Evolutionary conservation across 2,329 filamentous ascomycete genomes (phyloP), one percentile per base, ranked within the genome.

Genomic region (Neofusicoccum umdonicola): DNA sequence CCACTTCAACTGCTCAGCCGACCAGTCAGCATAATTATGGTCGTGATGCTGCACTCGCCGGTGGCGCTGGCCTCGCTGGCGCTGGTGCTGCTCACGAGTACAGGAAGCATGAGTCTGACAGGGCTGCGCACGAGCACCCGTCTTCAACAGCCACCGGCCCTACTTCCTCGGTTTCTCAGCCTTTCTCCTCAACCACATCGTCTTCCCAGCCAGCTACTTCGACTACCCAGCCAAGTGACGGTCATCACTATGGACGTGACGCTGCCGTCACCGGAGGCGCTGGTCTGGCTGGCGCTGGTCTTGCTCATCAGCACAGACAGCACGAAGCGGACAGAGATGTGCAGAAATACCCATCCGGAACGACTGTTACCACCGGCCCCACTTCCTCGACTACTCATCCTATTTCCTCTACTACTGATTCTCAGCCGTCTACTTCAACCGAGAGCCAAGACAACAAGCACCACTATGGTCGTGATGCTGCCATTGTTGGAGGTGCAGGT

Each of bases 401-500:
- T 7, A n/a, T 8, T 9, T 27, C 56, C 2, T 35, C 31, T 7
- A 19, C 13, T 35, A 9, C 22, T 22, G 22, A 3, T 22, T 22
- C 22, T 3, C 22, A 22, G 22, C 22, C 22, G 22, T 13, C 41
- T 44, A 44, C 11, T 13, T 44, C 41, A 13, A 44, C 12, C 9
- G 15, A 9, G 5, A 19, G 31, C 12, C 47, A 22, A n/a, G 15
- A 22, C 7, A 34, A 11, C 9, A 22, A 71, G 17, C 68, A 73
- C 35, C 74, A 74, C 58, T 68, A 73, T 45, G 72, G 72, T 37
- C 70, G 72, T n/a, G 70, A 77, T 62, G 72, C 72, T 15, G 72
- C 71, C 12, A 31, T 74, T 3, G 73, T 66, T 17, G 73, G 69
- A 41, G 74, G 72, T 19, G 72, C 69, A 7, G 73, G 70, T 4